These are phyloP conservation scores for Candida suzukii DNA, from an alignment of 805 yeast species.

Conservation along the genomic window DNA sequence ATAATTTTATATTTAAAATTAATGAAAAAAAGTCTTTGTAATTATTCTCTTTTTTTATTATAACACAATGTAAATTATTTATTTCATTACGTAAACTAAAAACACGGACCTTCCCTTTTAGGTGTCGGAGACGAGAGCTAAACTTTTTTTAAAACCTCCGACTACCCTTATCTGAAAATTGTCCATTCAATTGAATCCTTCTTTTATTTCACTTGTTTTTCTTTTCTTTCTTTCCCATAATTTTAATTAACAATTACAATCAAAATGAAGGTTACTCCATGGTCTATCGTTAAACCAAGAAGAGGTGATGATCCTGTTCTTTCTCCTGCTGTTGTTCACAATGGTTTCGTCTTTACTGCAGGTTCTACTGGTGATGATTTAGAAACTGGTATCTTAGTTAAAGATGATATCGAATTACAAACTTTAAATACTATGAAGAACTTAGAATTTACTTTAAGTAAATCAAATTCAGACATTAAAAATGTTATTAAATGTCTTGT, in stretches of 20 bases:
- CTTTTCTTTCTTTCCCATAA: background rate
- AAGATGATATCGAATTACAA: slow-evolving; percentile 30
- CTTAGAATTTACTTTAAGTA: slow-evolving; percentile 32
- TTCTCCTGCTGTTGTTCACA: slow-evolving; percentile 35
- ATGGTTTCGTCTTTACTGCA: slow-evolving; percentile 41
- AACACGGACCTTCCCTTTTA: no score
- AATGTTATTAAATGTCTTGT: slow-evolving; percentile 42
- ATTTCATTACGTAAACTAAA: no score
- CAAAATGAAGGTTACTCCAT: background rate
- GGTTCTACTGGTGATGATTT: slow-evolving; percentile 37
- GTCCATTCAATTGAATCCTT: no score
- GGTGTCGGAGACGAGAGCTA: no score
- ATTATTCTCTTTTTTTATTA: background rate
- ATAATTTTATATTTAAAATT: background rate
- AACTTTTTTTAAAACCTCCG: no score
- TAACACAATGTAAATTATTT: no score
- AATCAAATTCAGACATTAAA: slow-evolving; percentile 38
- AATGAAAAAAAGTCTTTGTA: background rate
- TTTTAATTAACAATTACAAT: background rate
- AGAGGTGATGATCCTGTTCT: slow-evolving; percentile 11
- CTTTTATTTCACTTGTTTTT: no score
- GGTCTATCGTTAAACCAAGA: background rate
- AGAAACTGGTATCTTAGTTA: slow-evolving; percentile 1
- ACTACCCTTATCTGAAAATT: no score
- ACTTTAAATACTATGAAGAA: slow-evolving; percentile 37